These are phyloP conservation scores for Pestalotiopsis sp. DNA, from an alignment of 2,329 filamentous ascomycete genomes.

Conservation along the genomic window DNA sequence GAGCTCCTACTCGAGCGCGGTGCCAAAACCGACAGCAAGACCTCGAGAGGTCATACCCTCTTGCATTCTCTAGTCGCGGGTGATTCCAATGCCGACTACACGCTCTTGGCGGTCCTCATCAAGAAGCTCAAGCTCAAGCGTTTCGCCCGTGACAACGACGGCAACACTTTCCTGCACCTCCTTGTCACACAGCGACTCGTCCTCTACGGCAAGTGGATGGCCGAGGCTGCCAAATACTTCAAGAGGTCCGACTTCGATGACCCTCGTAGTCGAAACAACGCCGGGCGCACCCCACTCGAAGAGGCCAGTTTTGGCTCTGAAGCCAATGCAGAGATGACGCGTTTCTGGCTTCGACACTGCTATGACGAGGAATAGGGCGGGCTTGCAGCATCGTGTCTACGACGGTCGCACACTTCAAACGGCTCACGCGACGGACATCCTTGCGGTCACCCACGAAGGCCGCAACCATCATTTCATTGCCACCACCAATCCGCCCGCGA, in stretches of 20 bases:
- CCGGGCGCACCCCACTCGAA: background rate
- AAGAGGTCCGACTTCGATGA: background rate
- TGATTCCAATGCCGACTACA: background rate
- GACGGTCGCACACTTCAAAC: too few species aligned
- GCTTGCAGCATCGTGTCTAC: background rate
- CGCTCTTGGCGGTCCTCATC: background rate
- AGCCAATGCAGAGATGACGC: background rate
- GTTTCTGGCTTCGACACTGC: background rate
- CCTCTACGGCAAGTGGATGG: background rate
- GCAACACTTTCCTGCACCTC: constrained; percentile 6
- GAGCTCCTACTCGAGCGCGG: background rate
- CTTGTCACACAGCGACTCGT: background rate
- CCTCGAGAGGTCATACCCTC: background rate
- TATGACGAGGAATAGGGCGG: constrained; percentile 1
- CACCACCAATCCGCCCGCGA: too few species aligned
- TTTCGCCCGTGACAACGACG: background rate
- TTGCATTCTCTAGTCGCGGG: background rate
- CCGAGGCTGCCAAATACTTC: background rate
- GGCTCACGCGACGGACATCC: too few species aligned
- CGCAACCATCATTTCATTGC: too few species aligned
- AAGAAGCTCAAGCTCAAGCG: background rate
- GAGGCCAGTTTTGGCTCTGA: background rate
- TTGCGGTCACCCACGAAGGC: too few species aligned
- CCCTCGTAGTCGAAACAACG: background rate
- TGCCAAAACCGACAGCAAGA: background rate